Evolutionary conservation across 305 asterid genomes (phyloP).

Genomic region (Fraxinus angustifolia): DNA sequence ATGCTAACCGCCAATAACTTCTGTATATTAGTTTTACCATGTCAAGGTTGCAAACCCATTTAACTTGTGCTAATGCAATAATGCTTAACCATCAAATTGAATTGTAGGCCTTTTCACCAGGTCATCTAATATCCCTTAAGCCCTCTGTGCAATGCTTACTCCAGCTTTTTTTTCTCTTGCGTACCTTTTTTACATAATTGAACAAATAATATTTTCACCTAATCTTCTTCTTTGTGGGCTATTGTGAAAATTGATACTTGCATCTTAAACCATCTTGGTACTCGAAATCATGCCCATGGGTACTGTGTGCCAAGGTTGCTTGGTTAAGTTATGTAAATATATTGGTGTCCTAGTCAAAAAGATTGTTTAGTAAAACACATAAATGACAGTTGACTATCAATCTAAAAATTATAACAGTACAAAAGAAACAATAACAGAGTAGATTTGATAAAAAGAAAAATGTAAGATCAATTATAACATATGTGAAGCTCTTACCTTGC

Average conservation of each 20-base stretch:
- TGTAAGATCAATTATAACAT: neutral
- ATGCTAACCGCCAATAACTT: neutral
- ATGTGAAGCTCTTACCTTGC: slow-evolving; percentile 51
- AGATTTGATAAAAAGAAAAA: neutral
- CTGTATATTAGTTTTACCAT: neutral
- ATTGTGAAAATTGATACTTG: neutral
- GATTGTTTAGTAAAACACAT: neutral
- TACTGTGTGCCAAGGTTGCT: neutral
- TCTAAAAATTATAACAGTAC: neutral
- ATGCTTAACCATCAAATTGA: neutral
- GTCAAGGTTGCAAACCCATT: neutral
- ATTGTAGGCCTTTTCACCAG: neutral
- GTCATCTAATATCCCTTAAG: neutral
- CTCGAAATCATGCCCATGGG: neutral
- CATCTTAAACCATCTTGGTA: neutral
- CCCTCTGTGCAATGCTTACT: neutral
- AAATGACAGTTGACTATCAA: neutral
- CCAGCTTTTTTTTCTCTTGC: neutral
- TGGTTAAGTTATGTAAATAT: neutral
- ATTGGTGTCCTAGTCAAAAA: neutral
- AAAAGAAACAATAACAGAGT: neutral
- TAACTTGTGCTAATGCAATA: neutral
- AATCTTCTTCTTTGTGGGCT: neutral
- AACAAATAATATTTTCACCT: neutral
- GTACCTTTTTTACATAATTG: neutral